Conservation (phyloP, 495 filamentous ascomycete species). For the Podospora pseudocomata region DNA sequence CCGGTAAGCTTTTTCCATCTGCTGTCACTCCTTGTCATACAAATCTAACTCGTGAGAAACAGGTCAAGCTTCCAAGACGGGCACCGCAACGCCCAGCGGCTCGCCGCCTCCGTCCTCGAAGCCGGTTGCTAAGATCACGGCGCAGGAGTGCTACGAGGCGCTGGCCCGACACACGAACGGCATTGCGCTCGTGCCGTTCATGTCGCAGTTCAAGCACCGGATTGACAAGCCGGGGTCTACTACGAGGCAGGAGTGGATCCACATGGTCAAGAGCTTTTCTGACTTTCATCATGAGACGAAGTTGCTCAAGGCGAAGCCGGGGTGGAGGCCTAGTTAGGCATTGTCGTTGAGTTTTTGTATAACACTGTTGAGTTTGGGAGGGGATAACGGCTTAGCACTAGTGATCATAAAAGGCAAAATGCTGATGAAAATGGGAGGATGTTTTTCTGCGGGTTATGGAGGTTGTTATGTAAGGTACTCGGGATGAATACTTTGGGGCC, state of each 20-base stretch:
- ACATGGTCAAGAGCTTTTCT: constrained; percentile 50
- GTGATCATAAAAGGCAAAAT: too few species aligned
- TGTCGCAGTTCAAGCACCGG: constrained; percentile 58
- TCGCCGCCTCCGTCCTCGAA: constrained; percentile 19
- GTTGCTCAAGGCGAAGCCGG: constrained; percentile 46
- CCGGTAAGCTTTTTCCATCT: constrained; percentile 18
- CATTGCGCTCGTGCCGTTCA: constrained; percentile 59
- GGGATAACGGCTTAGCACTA: background rate
- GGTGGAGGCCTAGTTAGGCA: background rate
- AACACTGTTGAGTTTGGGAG: background rate
- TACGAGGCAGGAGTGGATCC: constrained; percentile 48
- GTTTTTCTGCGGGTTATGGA: too few species aligned
- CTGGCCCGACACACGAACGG: constrained; percentile 57
- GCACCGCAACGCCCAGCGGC: constrained; percentile 23
- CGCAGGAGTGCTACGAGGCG: constrained; percentile 55
- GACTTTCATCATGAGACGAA: constrained; percentile 26
- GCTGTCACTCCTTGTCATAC: background rate
- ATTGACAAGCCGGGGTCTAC: constrained; percentile 47
- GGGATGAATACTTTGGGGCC: too few species aligned
- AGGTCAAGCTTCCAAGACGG: constrained; percentile 40
- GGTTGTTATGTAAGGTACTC: too few species aligned
- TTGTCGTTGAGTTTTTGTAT: background rate
- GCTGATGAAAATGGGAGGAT: background rate
- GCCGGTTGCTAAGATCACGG: constrained; percentile 28
- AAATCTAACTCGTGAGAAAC: background rate